Evolutionary conservation across 805 yeast genomes (phyloP).

Genomic region (Hanseniaspora singularis): DNA sequence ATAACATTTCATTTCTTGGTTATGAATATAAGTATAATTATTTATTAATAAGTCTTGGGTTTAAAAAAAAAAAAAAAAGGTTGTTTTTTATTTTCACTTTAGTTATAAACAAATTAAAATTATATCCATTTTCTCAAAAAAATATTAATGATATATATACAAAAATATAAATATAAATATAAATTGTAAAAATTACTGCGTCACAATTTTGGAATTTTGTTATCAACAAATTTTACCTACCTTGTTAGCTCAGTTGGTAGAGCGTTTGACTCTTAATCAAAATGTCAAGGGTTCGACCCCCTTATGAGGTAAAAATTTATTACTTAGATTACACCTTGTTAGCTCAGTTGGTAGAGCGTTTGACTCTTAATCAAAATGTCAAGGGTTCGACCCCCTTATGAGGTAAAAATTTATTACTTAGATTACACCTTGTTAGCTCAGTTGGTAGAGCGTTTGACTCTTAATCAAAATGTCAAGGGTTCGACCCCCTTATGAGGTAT

Average conservation of each 20-base stretch:
- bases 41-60: no score
- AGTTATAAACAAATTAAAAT: no score
- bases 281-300: conserved; percentile 14
- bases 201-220: background rate
- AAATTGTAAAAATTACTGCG: background rate
- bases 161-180: no score
- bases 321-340: conserved; percentile 3
- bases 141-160: no score
- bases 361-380: conserved; percentile 14
- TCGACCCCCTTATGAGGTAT: conserved; percentile 13
- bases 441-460: conserved; percentile 15
- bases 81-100: no score
- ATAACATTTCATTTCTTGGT: no score
- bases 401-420: background rate
- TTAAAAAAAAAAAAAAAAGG: no score
- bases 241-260: conserved; percentile 15
- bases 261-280: conserved; percentile 14
- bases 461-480: conserved; percentile 14
- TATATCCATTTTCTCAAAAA: no score
- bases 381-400: conserved; percentile 15
- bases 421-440: conserved; percentile 10
- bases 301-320: conserved; percentile 8
- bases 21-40: no score
- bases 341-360: conserved; percentile 15
- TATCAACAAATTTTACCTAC: conserved; percentile 8